These are phyloP conservation scores for Vigna trinervia DNA, from an alignment of 306 rosid genomes.

Conservation along the genomic window DNA sequence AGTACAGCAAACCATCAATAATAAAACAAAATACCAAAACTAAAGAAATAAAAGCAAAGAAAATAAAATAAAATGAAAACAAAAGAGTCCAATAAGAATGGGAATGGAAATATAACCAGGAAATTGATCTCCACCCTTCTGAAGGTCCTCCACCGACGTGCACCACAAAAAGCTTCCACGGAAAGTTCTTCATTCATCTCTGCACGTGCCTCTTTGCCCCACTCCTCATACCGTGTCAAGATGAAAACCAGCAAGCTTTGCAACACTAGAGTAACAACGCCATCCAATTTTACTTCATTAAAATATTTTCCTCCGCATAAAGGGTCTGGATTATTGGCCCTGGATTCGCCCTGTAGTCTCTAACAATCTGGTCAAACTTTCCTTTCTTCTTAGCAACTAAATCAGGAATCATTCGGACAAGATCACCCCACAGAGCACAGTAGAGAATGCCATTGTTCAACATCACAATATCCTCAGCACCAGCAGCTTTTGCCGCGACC, in stretches of 20 bases:
- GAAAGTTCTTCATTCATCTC: too few species aligned
- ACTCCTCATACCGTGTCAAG: conserved; percentile 46
- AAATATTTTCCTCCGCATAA: conserved; percentile 84
- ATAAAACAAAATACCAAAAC: too few species aligned
- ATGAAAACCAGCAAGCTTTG: conserved; percentile 79
- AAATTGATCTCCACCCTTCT: too few species aligned
- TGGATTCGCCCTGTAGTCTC: conserved; percentile 97
- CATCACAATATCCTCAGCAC: conserved; percentile 94
- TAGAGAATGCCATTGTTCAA: conserved; percentile 92
- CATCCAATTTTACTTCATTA: conserved; percentile 92
- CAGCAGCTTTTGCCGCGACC: conserved; percentile 82
- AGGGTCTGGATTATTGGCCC: conserved; percentile 95
- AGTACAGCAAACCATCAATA: too few species aligned
- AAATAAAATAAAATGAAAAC: too few species aligned
- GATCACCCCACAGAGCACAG: conserved; percentile 98
- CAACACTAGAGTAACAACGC: conserved; percentile 96
- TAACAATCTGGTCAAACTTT: conserved; percentile 87
- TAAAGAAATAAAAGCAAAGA: too few species aligned
- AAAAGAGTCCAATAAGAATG: too few species aligned
- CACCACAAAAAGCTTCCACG: too few species aligned
- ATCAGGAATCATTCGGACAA: conserved; percentile 87
- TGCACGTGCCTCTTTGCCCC: too few species aligned
- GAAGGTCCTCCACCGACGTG: too few species aligned
- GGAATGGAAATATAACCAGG: too few species aligned
- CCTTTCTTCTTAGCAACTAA: conserved; percentile 83